Conservation (phyloP, 169 alveolate genomes). For the Plasmodium vivax region DNA sequence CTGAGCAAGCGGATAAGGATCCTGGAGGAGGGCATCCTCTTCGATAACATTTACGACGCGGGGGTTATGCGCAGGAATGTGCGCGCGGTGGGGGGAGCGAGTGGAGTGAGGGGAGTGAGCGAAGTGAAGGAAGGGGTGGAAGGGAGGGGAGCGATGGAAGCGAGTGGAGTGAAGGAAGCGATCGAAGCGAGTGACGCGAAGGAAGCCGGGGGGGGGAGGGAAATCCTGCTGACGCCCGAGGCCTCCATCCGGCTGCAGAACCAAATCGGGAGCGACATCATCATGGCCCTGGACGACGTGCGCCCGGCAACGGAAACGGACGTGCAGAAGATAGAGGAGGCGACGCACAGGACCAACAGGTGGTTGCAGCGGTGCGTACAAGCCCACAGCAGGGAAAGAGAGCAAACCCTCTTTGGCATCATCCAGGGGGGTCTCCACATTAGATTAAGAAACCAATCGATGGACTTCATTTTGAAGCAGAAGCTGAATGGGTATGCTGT, state of each 20-base stretch:
- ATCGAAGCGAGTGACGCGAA: no score
- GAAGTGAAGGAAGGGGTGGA: background rate
- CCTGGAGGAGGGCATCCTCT: constrained; percentile 96
- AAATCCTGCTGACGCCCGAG: constrained; percentile 96
- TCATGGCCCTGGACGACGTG: constrained; percentile 99
- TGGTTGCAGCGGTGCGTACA: constrained; percentile 96
- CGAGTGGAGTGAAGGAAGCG: no score
- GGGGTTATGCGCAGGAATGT: constrained; percentile 13
- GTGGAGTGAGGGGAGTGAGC: background rate
- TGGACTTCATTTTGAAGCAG: constrained; percentile 83
- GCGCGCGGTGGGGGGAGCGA: background rate
- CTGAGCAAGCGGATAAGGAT: constrained; percentile 89
- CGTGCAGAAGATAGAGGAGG: constrained; percentile 75
- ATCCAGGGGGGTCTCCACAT: constrained; percentile 97
- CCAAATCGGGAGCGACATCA: constrained; percentile 96
- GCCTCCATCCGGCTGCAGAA: constrained; percentile 94
- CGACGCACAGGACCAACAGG: constrained; percentile 77
- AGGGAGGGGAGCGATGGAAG: no score
- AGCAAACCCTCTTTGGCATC: constrained; percentile 96
- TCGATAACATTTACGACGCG: constrained; percentile 88
- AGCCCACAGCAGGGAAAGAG: constrained; percentile 92
- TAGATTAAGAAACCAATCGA: constrained; percentile 85
- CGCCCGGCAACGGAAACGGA: constrained; percentile 86
- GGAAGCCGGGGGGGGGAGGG: background rate
- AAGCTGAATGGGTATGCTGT: constrained; percentile 98